Conservation (phyloP, 78 protist genomes). For the Planoprotostelium fungivorum region DNA sequence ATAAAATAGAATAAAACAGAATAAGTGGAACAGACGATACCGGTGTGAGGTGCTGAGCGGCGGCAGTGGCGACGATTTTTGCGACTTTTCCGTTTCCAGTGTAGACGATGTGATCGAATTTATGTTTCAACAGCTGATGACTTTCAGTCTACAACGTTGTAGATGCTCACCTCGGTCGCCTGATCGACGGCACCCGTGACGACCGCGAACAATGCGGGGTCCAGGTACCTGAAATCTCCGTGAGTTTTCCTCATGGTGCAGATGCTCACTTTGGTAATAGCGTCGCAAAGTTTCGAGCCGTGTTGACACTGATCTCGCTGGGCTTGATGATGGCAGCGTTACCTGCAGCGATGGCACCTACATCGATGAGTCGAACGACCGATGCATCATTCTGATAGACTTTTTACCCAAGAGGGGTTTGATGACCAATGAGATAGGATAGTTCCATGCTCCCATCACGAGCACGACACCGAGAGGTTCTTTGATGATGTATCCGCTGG, state of each 20-base stretch:
- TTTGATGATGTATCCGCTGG: not conserved
- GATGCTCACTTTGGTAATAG: not conserved
- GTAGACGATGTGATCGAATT: conserved; percentile 67
- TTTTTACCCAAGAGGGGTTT: conserved; percentile 1
- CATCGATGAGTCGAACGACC: not conserved
- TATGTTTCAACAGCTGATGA: conserved; percentile 18
- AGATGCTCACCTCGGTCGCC: not conserved
- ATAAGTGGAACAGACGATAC: not conserved
- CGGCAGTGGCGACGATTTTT: conserved; percentile 41
- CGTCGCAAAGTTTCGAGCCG: not conserved
- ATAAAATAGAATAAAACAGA: no score
- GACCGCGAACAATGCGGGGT: not conserved
- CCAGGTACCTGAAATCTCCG: conserved; percentile 17
- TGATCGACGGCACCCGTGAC: conserved; percentile 2
- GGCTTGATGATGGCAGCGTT: conserved; percentile 68
- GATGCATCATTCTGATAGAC: no score
- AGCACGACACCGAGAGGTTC: conserved; percentile 77
- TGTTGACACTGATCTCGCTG: conserved; percentile 7
- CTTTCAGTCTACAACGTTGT: no score
- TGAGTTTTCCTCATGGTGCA: not conserved
- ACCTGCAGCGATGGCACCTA: conserved; percentile 88
- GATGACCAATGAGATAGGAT: conserved; percentile 41
- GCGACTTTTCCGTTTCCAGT: conserved; percentile 67
- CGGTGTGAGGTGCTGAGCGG: conserved; percentile 68
- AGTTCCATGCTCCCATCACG: conserved; percentile 83